A percentile compares a stretch with the other conserved stretches of the same genome.
Evolutionary conservation across 352 stramenopile species (phyloP).

Genomic region (Phytophthora lateralis): DNA sequence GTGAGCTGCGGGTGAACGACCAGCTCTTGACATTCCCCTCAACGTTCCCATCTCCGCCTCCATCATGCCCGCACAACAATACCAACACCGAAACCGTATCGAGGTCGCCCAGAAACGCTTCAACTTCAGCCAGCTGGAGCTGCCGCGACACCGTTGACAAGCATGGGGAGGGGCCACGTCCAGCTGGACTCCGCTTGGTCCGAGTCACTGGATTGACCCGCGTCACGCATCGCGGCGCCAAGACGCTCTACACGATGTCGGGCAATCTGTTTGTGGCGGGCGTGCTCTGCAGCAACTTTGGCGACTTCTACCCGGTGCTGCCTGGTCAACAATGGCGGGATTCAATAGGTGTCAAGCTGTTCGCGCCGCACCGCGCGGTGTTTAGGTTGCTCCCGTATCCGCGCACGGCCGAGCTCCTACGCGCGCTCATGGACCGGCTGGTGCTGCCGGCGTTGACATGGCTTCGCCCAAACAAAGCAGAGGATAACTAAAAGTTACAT

Average conservation of each 20-base stretch:
- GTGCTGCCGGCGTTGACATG: conserved; percentile 52
- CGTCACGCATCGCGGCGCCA: conserved; percentile 34
- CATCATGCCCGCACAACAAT: conserved; percentile 17
- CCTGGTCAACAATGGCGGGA: conserved; percentile 39
- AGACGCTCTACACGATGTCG: conserved; percentile 72
- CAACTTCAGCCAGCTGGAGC: conserved; percentile 1
- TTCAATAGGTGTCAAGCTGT: conserved; percentile 52
- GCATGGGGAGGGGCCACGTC: neutral
- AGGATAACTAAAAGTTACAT: no score
- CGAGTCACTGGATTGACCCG: conserved; percentile 36
- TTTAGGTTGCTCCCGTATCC: conserved; percentile 58
- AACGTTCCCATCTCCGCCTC: conserved; percentile 7
- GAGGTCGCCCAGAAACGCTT: conserved; percentile 22
- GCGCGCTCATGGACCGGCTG: conserved; percentile 47
- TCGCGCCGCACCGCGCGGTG: conserved; percentile 50
- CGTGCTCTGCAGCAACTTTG: conserved; percentile 81
- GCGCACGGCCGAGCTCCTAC: conserved; percentile 47
- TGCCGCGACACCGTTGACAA: neutral
- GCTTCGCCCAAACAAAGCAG: conserved; percentile 24
- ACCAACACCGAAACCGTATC: conserved; percentile 33
- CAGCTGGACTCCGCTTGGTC: conserved; percentile 15
- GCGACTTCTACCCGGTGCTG: conserved; percentile 62
- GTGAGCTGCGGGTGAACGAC: conserved; percentile 51
- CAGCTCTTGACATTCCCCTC: conserved; percentile 42
- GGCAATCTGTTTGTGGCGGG: conserved; percentile 72